phyloP scores from a whole-genome alignment of 306 rosid genomes.

The Cucurbita argyrosperma region DNA sequence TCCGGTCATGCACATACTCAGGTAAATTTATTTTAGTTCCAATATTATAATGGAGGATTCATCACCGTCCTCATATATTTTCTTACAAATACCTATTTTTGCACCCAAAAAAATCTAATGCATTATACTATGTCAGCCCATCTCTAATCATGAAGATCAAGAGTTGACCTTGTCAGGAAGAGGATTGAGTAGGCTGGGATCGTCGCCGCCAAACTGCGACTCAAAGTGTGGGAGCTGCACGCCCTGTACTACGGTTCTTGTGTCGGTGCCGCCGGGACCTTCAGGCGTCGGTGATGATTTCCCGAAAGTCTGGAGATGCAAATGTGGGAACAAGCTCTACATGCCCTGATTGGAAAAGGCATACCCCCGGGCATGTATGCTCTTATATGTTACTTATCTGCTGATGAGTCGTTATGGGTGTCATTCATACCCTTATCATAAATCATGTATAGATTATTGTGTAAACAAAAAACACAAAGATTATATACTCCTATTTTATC shows the following conservation, averaged over 20 bases:
- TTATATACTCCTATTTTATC: no score
- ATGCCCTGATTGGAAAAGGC: constrained; percentile 47
- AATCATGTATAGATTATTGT: no score
- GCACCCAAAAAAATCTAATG: no score
- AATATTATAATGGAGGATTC: no score
- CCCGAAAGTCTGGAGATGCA: constrained; percentile 97
- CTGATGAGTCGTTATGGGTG: not conserved
- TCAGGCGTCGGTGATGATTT: constrained; percentile 73
- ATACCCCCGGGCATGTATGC: not conserved
- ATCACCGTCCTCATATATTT: no score
- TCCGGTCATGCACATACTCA: not conserved
- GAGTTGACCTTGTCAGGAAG: constrained; percentile 20
- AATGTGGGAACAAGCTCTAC: constrained; percentile 78
- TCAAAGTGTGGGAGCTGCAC: constrained; percentile 68
- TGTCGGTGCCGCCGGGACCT: constrained; percentile 77
- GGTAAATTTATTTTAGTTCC: no score
- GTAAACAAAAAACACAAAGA: no score
- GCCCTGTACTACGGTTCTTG: constrained; percentile 78
- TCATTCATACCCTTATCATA: no score
- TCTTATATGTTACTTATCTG: not conserved
- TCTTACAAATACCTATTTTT: no score
- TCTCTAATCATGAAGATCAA: not conserved
- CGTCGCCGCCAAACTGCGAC: constrained; percentile 67
- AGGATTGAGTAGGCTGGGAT: constrained; percentile 58
- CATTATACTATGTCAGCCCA: not conserved